Conservation (phyloP, 2,329 filamentous ascomycete genomes). For the Penicillium verrucosum region DNA sequence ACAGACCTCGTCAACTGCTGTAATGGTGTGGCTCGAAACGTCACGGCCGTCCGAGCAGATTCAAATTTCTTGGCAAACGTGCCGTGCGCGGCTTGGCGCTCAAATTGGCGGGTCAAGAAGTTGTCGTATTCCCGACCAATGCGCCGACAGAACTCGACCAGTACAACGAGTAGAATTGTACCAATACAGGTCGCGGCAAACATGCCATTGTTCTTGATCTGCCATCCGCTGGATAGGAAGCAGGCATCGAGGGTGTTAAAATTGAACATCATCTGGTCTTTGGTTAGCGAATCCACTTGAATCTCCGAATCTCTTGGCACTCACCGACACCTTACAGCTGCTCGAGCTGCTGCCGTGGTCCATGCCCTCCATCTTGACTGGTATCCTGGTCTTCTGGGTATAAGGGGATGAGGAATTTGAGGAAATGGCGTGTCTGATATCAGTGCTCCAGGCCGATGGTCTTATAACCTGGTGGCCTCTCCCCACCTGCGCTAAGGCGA, state of each 20-base stretch:
- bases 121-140: conserved; percentile 18
- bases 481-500: neutral
- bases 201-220: conserved; percentile 22
- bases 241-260: conserved; percentile 30
- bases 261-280: conserved; percentile 30
- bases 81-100: conserved; percentile 19
- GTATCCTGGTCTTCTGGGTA: neutral
- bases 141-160: conserved; percentile 17
- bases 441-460: neutral
- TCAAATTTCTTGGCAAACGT: conserved; percentile 9
- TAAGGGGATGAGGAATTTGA: neutral
- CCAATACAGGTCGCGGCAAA: conserved; percentile 20
- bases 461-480: conserved; percentile 5
- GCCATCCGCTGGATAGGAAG: conserved; percentile 21
- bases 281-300: conserved; percentile 2
- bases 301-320: conserved; percentile 12
- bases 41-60: conserved; percentile 2
- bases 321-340: conserved; percentile 29
- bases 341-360: conserved; percentile 16
- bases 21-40: conserved; percentile 17
- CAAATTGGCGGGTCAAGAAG: conserved; percentile 19
- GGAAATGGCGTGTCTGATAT: neutral
- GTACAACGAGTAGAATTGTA: conserved; percentile 15
- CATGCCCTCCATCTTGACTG: conserved; percentile 19
- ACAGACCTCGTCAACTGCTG: conserved; percentile 16